Evolutionary conservation across 1,139 yeast species (phyloP).

Genomic region (Kodamaea ohmeri): DNA sequence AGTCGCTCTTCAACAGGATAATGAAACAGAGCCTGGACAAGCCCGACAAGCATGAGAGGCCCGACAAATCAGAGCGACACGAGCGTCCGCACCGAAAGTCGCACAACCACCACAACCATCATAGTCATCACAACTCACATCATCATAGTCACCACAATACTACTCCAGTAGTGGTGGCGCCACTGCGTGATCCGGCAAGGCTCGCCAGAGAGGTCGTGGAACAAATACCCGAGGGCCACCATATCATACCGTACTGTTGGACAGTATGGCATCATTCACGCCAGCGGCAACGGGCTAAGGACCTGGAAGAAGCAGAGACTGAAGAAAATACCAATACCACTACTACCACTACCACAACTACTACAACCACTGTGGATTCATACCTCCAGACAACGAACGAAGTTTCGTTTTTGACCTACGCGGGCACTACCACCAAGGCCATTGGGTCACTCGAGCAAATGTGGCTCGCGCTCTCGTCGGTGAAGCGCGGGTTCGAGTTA

Average conservation of each 20-base stretch:
- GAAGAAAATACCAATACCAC: constrained; percentile 9
- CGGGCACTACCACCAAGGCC: constrained; percentile 25
- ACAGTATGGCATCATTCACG: constrained; percentile 49
- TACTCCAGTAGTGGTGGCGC: constrained; percentile 16
- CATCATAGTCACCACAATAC: constrained; percentile 9
- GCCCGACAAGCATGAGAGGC: constrained; percentile 5
- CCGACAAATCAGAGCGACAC: constrained; percentile 4
- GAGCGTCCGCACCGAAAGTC: constrained; percentile 8
- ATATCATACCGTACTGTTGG: constrained; percentile 49
- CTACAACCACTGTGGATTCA: constrained; percentile 34
- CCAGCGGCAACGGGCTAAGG: constrained; percentile 24
- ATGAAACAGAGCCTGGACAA: constrained; percentile 36
- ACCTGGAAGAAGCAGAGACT: constrained; percentile 13
- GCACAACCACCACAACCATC: constrained; percentile 12
- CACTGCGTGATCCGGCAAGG: constrained; percentile 36
- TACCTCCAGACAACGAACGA: constrained; percentile 45
- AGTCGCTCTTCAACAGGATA: constrained; percentile 47
- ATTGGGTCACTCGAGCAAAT: constrained; percentile 60
- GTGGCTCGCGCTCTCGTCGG: constrained; percentile 52
- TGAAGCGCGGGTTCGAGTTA: constrained; percentile 48
- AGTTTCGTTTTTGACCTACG: constrained; percentile 28
- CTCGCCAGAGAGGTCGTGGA: constrained; percentile 34
- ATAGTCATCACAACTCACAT: constrained; percentile 10
- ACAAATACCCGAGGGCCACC: constrained; percentile 31
- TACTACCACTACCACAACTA: constrained; percentile 22